Percentiles rank a stretch among this genome's conserved stretches.
phyloP scores from a whole-genome alignment of 2,329 filamentous ascomycete genomes.

The Paraphaeosphaeria minitans region DNA sequence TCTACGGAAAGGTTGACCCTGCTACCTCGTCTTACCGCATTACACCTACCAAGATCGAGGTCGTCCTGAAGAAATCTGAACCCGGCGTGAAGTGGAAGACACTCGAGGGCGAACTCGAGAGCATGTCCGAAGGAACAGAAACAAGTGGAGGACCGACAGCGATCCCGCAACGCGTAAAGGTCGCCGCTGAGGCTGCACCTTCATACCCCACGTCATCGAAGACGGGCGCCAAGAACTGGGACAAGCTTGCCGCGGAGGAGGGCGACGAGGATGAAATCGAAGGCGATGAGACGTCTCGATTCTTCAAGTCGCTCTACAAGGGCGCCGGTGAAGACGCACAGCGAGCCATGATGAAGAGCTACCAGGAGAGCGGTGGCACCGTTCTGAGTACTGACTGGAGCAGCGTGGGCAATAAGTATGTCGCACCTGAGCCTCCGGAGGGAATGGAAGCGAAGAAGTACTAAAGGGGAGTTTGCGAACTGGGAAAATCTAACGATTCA shows the following conservation, averaged over 20 bases:
- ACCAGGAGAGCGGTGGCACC: constrained; percentile 90
- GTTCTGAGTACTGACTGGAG: constrained; percentile 90
- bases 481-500: neutral
- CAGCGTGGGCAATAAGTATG: constrained; percentile 73
- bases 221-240: constrained; percentile 88
- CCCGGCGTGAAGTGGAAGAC: constrained; percentile 71
- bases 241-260: constrained; percentile 68
- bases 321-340: constrained; percentile 77
- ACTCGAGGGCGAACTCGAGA: constrained; percentile 53
- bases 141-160: constrained; percentile 16
- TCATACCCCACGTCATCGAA: constrained; percentile 87
- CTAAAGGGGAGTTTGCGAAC: neutral
- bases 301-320: constrained; percentile 91
- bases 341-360: constrained; percentile 98
- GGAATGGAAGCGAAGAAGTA: constrained; percentile 78
- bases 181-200: constrained; percentile 50
- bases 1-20: constrained; percentile 69
- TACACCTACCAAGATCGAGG: constrained; percentile 79
- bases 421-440: constrained; percentile 75
- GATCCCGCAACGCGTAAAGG: constrained; percentile 23
- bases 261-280: constrained; percentile 60
- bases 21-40: constrained; percentile 66
- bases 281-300: constrained; percentile 72
- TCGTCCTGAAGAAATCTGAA: constrained; percentile 70
- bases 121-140: constrained; percentile 15